phyloP scores from a whole-genome alignment of 768 basidiomycete species.

The Ephemerocybe angulata region DNA sequence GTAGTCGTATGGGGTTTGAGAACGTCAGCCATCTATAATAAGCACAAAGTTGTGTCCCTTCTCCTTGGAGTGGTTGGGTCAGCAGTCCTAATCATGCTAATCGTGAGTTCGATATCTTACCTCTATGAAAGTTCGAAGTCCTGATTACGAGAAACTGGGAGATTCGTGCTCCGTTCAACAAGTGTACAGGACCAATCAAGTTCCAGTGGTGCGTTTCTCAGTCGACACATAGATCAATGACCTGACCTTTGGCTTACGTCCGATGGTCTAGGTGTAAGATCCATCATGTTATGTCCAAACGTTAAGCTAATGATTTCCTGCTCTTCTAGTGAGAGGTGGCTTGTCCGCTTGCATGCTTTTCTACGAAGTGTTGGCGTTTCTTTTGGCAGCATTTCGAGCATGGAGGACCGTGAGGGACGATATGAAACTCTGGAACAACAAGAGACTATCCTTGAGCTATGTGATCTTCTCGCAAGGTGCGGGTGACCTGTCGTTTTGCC shows the following conservation, averaged over 20 bases:
- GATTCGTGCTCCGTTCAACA: constrained; percentile 1
- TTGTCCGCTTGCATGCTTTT: constrained; percentile 2
- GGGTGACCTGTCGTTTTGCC: background rate
- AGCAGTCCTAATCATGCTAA: background rate
- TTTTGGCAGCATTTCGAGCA: constrained; percentile 2
- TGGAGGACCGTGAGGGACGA: constrained; percentile 7
- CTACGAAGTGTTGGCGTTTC: constrained; percentile 4
- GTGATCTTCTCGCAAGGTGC: constrained; percentile 10
- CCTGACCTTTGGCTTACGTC: no score
- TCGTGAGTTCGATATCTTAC: constrained; percentile 1
- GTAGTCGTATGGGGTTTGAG: constrained; percentile 6
- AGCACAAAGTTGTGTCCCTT: background rate
- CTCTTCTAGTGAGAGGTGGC: background rate
- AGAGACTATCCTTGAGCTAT: constrained; percentile 2
- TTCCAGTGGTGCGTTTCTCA: background rate
- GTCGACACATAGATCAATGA: background rate
- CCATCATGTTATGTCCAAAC: no score
- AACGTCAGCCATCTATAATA: constrained; percentile 4
- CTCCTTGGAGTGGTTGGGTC: background rate
- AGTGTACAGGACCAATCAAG: background rate
- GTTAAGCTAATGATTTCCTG: background rate
- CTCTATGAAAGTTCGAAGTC: background rate
- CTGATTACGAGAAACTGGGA: background rate
- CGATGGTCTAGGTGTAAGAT: background rate
- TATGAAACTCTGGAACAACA: background rate